A percentile compares a stretch with the other conserved stretches of the same genome.
phyloP scores from a whole-genome alignment of 164 flowering plant genomes.

The Amborella trichopoda region DNA sequence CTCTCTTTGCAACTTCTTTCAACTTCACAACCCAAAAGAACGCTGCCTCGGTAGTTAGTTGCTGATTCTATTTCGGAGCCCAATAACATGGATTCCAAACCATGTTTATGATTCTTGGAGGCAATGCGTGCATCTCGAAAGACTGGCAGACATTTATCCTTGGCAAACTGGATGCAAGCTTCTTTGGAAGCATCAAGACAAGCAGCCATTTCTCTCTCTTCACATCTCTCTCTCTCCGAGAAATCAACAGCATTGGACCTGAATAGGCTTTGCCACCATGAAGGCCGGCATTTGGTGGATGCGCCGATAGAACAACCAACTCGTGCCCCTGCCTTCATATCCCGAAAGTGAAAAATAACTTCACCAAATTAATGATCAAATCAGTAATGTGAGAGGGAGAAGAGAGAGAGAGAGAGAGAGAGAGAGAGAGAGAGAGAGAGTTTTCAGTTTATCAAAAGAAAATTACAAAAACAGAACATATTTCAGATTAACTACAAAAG shows the following conservation, averaged over 20 bases:
- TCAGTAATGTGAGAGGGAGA: not conserved
- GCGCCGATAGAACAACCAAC: conserved; percentile 21
- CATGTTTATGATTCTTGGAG: too few species aligned
- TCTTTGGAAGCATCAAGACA: conserved; percentile 19
- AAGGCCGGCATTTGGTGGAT: conserved; percentile 20
- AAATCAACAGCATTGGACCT: conserved; percentile 10
- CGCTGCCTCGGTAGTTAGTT: too few species aligned
- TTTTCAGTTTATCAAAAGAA: not conserved
- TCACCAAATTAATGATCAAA: not conserved
- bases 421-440: not conserved
- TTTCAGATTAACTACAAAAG: too few species aligned
- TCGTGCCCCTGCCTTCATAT: conserved; percentile 21
- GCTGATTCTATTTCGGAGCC: too few species aligned
- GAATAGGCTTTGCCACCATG: conserved; percentile 23
- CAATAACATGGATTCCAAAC: too few species aligned
- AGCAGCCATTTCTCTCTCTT: conserved; percentile 22
- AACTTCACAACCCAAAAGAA: too few species aligned
- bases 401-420: not conserved
- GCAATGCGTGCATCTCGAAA: conserved; percentile 21
- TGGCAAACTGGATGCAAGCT: conserved; percentile 18
- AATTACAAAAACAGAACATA: too few species aligned
- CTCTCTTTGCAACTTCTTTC: too few species aligned
- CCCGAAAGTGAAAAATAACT: conserved; percentile 5
- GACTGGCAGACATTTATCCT: conserved; percentile 16
- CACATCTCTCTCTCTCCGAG: conserved; percentile 20